Percentiles rank a stretch among this genome's conserved stretches.
Conservation (phyloP, 768 basidiomycete species). For the Trichaptum fuscoviolaceum region DNA sequence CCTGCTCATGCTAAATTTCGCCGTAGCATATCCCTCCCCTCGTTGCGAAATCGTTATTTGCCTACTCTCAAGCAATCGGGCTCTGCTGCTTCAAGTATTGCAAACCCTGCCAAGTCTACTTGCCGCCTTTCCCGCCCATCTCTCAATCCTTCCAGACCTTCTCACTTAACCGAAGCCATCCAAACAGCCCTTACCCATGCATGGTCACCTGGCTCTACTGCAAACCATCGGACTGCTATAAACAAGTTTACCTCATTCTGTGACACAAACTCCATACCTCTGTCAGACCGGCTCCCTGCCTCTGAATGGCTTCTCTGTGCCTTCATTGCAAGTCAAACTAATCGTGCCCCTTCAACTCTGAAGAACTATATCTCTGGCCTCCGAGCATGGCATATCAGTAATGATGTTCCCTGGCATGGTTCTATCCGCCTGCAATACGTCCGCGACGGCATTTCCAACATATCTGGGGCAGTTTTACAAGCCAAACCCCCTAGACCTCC, state of each 20-base stretch:
- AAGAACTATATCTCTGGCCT: slow-evolving; percentile 18
- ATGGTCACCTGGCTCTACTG: background rate
- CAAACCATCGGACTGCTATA: background rate
- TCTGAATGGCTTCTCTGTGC: slow-evolving; percentile 23
- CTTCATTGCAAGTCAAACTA: slow-evolving; percentile 21
- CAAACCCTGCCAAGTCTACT: too few species aligned
- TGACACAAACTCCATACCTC: slow-evolving; percentile 15
- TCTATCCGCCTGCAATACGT: slow-evolving; percentile 14
- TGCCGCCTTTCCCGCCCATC: too few species aligned
- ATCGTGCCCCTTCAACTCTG: slow-evolving; percentile 16
- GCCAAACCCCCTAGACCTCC: slow-evolving; percentile 16
- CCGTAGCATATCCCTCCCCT: too few species aligned
- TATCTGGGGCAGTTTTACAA: slow-evolving; percentile 18
- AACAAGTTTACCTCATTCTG: slow-evolving; percentile 18
- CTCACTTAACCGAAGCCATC: background rate
- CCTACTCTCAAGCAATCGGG: too few species aligned
- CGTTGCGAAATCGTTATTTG: too few species aligned
- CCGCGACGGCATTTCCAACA: slow-evolving; percentile 19
- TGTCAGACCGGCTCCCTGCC: slow-evolving; percentile 16
- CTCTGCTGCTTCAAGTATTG: too few species aligned
- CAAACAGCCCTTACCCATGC: background rate
- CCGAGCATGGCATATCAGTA: background rate
- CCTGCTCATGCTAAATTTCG: too few species aligned
- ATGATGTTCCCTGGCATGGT: background rate
- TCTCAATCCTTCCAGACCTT: too few species aligned